Base-by-base conservation (phyloP, 176 grass and related monocot genomes). In the Juncus inflexus region DNA sequence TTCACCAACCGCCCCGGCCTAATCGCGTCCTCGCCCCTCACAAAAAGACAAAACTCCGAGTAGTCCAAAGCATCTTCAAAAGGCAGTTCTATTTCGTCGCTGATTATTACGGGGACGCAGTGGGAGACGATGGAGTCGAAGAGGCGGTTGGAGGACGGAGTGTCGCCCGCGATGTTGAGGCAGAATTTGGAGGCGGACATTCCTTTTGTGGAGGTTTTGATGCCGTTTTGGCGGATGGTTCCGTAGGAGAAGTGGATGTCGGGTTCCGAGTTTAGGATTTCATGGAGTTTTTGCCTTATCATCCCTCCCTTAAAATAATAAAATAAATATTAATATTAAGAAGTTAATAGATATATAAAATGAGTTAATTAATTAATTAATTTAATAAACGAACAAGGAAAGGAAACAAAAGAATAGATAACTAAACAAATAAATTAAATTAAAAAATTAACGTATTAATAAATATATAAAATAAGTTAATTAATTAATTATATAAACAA, bases 1-100 rank as follows among this genome's bases (percentile, higher is more conserved):
- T 45, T 19, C 14, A 84, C 39, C 67, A 90, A 55, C 76, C 84
- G 82, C 12, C 76, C 78, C 38, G 57, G 60, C 76, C 9, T 80
- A 5, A 75, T 71, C 0, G 86, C 80, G 52, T 90, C 83, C 0
- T 77, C 67, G 11, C 80, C 68, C 12, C 86, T 83, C 50, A 95
- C 81, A 78, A 95, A 95, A 9, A 95, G 55, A 74, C 81, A 95
- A 62, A 95, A 95, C 65, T 87, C 86, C 0, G 78, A 82, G 60
- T 95, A 95, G 76, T 95, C 90, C n/a, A 95, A 57, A 52, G 80
- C 73, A 78, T 95, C 90, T 72, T 95, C 83, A 6, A 86, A 95
- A 0, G 90, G 90, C 37, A 90, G 80, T 75, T 95, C 86, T 37
- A 95, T 90, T 56, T 90, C 78, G 59, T 95, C 86, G 70, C 90